These are phyloP conservation scores for Willaertia magna DNA, from an alignment of 208 protist genomes.

Conservation along the genomic window DNA sequence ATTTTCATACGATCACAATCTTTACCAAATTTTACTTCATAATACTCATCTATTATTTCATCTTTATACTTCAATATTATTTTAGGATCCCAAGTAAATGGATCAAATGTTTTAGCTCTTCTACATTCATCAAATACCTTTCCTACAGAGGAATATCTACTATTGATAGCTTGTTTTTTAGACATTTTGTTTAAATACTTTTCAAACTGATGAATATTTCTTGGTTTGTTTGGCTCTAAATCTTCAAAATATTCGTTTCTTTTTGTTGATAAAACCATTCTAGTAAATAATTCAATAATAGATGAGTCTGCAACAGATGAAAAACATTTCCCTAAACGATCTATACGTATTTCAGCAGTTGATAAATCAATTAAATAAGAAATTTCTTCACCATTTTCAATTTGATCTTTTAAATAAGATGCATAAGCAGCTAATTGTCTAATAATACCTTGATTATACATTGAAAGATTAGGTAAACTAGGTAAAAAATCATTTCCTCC, in stretches of 20 bases:
- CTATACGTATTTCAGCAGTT: not conserved
- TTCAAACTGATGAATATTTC: not conserved
- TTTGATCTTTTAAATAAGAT: not conserved
- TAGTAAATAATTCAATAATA: not conserved
- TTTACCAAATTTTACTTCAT: not conserved
- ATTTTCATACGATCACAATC: not conserved
- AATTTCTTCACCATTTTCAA: not conserved
- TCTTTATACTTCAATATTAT: not conserved
- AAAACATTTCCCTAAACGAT: not conserved
- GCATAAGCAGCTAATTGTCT: not conserved
- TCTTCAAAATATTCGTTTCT: not conserved
- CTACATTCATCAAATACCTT: not conserved
- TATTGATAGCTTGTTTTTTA: not conserved
- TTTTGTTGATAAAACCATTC: not conserved
- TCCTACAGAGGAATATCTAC: not conserved
- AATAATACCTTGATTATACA: constrained; percentile 61
- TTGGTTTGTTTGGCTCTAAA: not conserved
- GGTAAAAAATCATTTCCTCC: constrained; percentile 98
- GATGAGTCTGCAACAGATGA: not conserved
- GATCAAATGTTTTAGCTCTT: too few relatives aligned
- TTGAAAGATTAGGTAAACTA: constrained; percentile 74
- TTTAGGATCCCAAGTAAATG: too few relatives aligned
- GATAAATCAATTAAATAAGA: not conserved
- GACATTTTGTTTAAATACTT: not conserved
- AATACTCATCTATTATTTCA: not conserved